Evolutionary conservation across 1,284 basidiomycete genomes (phyloP), one percentile per base, ranked within the genome.

Genomic region (Ustilago crameri): DNA sequence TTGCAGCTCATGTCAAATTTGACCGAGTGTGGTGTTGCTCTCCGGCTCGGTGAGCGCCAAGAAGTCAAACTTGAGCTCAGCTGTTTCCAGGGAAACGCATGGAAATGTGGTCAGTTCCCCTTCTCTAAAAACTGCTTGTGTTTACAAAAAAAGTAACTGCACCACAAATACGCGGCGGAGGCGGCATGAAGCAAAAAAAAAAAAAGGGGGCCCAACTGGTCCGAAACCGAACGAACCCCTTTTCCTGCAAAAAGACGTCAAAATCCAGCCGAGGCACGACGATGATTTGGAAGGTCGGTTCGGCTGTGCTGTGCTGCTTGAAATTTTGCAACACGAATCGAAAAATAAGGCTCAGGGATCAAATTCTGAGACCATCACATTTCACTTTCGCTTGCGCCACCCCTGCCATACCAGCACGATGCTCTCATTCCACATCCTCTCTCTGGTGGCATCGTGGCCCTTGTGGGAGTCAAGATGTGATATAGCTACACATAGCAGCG

Each of bases 241-340:
- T n/a, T 45, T 38, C 27, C 50, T 51, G 50, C 50, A 22, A 10
- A 32, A 34, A 51, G 40, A 51, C 41, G 50, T 51, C 50, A n/a
- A n/a, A n/a, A n/a, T n/a, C 12, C 30, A 30, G 30, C 30, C 30
- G 30, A 30, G 30, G 30, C 30, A 30, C 30, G 30, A 30, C 30
- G 30, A 30, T 30, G 30, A 30, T 30, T 30, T 30, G 30, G 30
- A 30, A 30, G 12, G 7, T 30, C 12, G 7, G 42, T 44, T 27
- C 30, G 32, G 18, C 32, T 38, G 23, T 15, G 41, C 9, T 42
- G 20, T 18, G 18, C 20, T 18, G 17, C 17, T 10, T 42, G 20
- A 23, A 23, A 23, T 42, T 23, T 22, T 42, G 7, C 20, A n/a
- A 9, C n/a, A 17, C 15, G 18, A 32, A 15, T n/a, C n/a, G 14